Evolutionary conservation across 2,329 filamentous ascomycete genomes (phyloP).

Genomic region (Ophiostoma montium): DNA sequence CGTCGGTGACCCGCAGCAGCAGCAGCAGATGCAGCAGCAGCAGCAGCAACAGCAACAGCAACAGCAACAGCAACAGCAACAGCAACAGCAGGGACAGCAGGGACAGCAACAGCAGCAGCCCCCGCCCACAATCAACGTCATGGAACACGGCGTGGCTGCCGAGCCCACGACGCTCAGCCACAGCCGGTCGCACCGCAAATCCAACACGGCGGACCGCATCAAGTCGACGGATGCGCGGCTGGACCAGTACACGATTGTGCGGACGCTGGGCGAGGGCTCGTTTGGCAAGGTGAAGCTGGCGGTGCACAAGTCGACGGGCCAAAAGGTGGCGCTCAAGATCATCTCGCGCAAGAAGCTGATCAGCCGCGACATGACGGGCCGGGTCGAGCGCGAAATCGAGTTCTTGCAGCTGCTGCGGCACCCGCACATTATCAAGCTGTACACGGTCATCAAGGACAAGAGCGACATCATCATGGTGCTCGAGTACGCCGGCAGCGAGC

Average conservation of each 20-base stretch:
- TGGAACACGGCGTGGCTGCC: constrained; percentile 15
- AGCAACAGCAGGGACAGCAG: not conserved
- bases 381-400: constrained; percentile 95
- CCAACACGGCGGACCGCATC: constrained; percentile 12
- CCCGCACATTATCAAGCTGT: constrained; percentile 98
- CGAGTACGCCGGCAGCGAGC: constrained; percentile 88
- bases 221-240: constrained; percentile 22
- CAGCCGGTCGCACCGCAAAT: constrained; percentile 10
- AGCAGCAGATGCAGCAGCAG: constrained; percentile 5
- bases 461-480: constrained; percentile 98
- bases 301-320: constrained; percentile 77
- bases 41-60: constrained; percentile 13
- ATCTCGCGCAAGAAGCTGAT: constrained; percentile 93
- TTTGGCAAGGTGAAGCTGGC: constrained; percentile 99
- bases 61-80: constrained; percentile 5
- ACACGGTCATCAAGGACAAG: constrained; percentile 90
- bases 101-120: constrained; percentile 8
- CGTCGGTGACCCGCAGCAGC: constrained; percentile 6
- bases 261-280: constrained; percentile 86
- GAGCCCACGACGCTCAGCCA: constrained; percentile 5
- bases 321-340: constrained; percentile 96
- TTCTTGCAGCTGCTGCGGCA: constrained; percentile 91
- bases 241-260: constrained; percentile 80
- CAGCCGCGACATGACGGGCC: constrained; percentile 92
- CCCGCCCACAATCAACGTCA: constrained; percentile 24